phyloP scores from a whole-genome alignment of 345 rosid genomes.

The Eucalyptus pauciflora region DNA sequence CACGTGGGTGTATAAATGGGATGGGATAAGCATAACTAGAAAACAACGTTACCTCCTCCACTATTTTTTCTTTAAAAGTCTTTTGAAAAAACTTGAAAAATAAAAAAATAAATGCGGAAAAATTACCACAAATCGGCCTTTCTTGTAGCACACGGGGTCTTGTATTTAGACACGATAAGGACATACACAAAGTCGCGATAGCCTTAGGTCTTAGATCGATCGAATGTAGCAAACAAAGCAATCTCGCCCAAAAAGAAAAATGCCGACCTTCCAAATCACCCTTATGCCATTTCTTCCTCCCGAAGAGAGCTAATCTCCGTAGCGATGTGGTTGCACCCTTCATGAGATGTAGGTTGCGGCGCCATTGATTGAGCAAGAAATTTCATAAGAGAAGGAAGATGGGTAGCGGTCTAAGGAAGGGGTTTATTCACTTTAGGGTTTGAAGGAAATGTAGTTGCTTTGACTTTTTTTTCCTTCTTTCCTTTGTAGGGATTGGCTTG shows the following conservation, averaged over 20 bases:
- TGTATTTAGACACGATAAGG: not conserved
- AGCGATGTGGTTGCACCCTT: not conserved
- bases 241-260: not conserved
- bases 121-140: not conserved
- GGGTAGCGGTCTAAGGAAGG: not conserved
- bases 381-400: not conserved
- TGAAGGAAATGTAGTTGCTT: not conserved
- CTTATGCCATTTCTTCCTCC: not conserved
- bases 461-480: not conserved
- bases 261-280: not conserved
- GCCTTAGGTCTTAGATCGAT: not conserved
- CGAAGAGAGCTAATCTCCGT: not conserved
- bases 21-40: not conserved
- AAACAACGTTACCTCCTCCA: not conserved
- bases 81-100: accelerated
- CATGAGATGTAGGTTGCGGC: not conserved
- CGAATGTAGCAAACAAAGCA: not conserved
- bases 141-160: accelerated
- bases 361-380: not conserved
- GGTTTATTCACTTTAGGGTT: not conserved
- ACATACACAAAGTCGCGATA: accelerated
- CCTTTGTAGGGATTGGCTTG: not conserved
- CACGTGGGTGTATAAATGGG: not conserved
- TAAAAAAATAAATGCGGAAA: accelerated
- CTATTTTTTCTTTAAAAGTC: not conserved